phyloP scores from a whole-genome alignment of 2,329 filamentous ascomycete genomes.

The Penicillium sp. region DNA sequence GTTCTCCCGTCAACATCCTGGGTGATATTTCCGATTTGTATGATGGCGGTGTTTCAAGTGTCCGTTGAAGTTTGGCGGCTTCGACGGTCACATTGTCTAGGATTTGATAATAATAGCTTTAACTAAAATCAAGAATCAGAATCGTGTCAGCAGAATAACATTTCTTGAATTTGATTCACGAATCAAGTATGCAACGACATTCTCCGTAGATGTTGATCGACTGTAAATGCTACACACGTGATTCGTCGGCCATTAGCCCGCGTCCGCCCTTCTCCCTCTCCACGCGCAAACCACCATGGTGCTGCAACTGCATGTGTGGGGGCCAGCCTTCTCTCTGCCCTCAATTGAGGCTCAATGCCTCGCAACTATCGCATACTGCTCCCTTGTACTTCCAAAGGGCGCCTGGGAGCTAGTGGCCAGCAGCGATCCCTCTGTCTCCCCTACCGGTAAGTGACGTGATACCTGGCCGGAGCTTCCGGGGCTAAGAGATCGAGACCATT shows the following conservation, averaged over 20 bases:
- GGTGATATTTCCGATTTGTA: slow-evolving; percentile 1
- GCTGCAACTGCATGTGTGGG: slow-evolving; percentile 81
- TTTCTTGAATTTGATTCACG: too few relatives aligned
- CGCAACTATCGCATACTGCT: slow-evolving; percentile 71
- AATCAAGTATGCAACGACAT: too few relatives aligned
- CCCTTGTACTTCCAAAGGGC: slow-evolving; percentile 52
- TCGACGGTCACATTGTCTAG: too few relatives aligned
- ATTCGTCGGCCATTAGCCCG: slow-evolving; percentile 17
- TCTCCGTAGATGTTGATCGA: neutral
- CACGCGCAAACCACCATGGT: slow-evolving; percentile 42
- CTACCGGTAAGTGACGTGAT: slow-evolving; percentile 56
- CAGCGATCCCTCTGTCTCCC: slow-evolving; percentile 65
- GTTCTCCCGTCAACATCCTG: slow-evolving; percentile 1
- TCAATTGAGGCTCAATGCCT: slow-evolving; percentile 91
- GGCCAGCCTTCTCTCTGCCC: slow-evolving; percentile 77
- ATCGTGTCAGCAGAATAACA: too few relatives aligned
- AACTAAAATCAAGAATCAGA: too few relatives aligned
- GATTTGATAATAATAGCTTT: too few relatives aligned
- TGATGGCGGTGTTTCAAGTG: neutral
- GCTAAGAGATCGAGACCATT: neutral
- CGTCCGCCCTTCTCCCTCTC: slow-evolving; percentile 8
- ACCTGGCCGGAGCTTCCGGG: slow-evolving; percentile 2
- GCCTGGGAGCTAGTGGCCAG: slow-evolving; percentile 67
- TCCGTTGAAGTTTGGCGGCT: neutral
- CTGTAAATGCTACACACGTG: slow-evolving; percentile 15